Evolutionary conservation across 768 basidiomycete genomes (phyloP).

Genomic region (Pulveroboletus sp.): DNA sequence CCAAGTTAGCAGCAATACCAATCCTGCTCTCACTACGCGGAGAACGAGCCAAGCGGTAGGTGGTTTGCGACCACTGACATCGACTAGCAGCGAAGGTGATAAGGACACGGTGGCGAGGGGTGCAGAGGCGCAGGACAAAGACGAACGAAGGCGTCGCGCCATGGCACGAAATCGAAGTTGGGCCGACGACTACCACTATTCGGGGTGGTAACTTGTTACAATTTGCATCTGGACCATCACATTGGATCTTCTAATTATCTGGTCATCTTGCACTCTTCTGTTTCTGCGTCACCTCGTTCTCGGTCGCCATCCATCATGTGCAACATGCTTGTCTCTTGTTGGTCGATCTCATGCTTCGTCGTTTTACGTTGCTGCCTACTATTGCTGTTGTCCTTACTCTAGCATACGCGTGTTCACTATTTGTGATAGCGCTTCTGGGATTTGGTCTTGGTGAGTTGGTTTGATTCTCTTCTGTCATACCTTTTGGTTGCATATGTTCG

Average conservation of each 20-base stretch:
- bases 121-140: slow-evolving; percentile 32
- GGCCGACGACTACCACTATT: slow-evolving; percentile 62
- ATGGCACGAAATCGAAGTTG: slow-evolving; percentile 62
- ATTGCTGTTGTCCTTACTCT: slow-evolving; percentile 13
- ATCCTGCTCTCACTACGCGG: slow-evolving; percentile 36
- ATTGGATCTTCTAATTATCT: slow-evolving; percentile 22
- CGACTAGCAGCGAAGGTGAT: slow-evolving; percentile 22
- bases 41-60: slow-evolving; percentile 26
- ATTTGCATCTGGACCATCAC: slow-evolving; percentile 8
- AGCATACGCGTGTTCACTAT: slow-evolving; percentile 12
- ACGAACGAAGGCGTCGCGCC: slow-evolving; percentile 40
- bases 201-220: slow-evolving; percentile 49
- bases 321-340: slow-evolving; percentile 22
- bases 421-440: slow-evolving; percentile 8
- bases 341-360: slow-evolving; percentile 5
- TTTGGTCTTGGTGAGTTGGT: slow-evolving; percentile 12
- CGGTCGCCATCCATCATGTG: slow-evolving; percentile 10
- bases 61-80: slow-evolving; percentile 33
- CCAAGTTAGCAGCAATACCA: slow-evolving; percentile 52
- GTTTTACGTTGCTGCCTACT: slow-evolving; percentile 8
- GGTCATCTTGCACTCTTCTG: slow-evolving; percentile 18
- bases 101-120: slow-evolving; percentile 11
- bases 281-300: slow-evolving; percentile 17
- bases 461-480: slow-evolving; percentile 12
- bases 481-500: slow-evolving; percentile 16